Conservation (phyloP, 2,329 filamentous ascomycete genomes). For the Penicillium sp. region DNA sequence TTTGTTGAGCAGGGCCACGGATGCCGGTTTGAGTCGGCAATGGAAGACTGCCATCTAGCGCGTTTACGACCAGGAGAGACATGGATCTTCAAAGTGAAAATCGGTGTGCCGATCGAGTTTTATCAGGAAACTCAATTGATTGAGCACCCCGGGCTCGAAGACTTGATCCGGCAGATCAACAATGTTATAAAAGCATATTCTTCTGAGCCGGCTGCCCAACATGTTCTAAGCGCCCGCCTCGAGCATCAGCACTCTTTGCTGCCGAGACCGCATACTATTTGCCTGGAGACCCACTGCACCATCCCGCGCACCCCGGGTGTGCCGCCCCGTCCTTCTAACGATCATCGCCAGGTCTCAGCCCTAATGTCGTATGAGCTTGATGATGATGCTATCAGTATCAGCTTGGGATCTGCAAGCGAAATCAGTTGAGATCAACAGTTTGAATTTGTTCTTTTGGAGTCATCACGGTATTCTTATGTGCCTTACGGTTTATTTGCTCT, state of each 20-base stretch:
- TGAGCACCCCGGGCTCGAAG: conserved; percentile 17
- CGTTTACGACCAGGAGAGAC: conserved; percentile 32
- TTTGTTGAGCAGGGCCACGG: conserved; percentile 20
- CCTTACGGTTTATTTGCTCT: not conserved
- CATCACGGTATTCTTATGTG: not conserved
- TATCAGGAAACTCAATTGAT: not conserved
- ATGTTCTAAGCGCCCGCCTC: conserved; percentile 27
- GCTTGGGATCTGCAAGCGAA: conserved; percentile 8
- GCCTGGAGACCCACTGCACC: conserved; percentile 22
- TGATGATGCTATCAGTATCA: conserved; percentile 9
- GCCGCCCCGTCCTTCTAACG: not conserved
- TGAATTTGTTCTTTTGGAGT: not conserved
- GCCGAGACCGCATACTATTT: conserved; percentile 21
- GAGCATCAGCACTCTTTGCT: conserved; percentile 35
- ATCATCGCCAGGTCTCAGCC: not conserved
- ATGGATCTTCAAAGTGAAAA: conserved; percentile 29
- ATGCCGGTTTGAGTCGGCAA: conserved; percentile 23
- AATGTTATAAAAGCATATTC: conserved; percentile 24
- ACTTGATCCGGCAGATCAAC: conserved; percentile 31
- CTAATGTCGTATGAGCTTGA: conserved; percentile 3
- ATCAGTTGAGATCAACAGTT: not conserved
- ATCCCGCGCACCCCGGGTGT: conserved; percentile 10
- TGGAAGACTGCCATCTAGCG: conserved; percentile 17
- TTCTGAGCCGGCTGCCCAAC: conserved; percentile 14
- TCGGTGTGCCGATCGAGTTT: conserved; percentile 19